These are phyloP conservation scores for Paecilomyces dactylethromorphus DNA, from an alignment of 2,329 filamentous ascomycete species.

Conservation along the genomic window DNA sequence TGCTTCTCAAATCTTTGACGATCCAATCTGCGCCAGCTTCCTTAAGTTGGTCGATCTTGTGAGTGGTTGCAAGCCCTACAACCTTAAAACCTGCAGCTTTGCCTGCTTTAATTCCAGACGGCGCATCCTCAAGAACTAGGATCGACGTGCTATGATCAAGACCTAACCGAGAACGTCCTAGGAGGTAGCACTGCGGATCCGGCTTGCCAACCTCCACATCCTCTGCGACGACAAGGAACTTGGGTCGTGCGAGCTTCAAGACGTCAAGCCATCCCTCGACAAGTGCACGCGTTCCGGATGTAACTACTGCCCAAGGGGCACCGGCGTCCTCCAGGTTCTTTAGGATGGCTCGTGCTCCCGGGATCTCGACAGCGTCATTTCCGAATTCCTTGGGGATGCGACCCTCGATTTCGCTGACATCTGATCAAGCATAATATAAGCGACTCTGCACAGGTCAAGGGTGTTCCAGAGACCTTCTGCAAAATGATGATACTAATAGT, in stretches of 20 bases:
- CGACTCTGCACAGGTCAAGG: not conserved
- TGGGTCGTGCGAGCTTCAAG: slow-evolving; percentile 58
- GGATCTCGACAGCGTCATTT: slow-evolving; percentile 73
- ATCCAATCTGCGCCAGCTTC: slow-evolving; percentile 83
- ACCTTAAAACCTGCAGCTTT: slow-evolving; percentile 83
- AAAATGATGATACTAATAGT: not conserved
- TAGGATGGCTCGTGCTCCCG: slow-evolving; percentile 69
- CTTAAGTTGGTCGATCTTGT: slow-evolving; percentile 63
- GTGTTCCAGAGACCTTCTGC: not conserved
- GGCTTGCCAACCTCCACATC: slow-evolving; percentile 71
- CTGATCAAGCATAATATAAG: slow-evolving; percentile 38
- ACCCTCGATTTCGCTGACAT: slow-evolving; percentile 72
- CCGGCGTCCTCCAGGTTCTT: slow-evolving; percentile 54
- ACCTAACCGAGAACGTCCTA: slow-evolving; percentile 59
- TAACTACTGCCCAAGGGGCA: slow-evolving; percentile 79
- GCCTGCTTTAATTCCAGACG: slow-evolving; percentile 74
- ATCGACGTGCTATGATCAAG: slow-evolving; percentile 45
- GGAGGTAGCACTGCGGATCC: slow-evolving; percentile 65
- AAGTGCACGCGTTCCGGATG: slow-evolving; percentile 60
- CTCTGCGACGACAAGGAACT: slow-evolving; percentile 66
- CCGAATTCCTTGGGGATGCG: slow-evolving; percentile 71
- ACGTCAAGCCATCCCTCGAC: slow-evolving; percentile 66
- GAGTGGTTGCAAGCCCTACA: slow-evolving; percentile 77
- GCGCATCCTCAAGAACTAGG: slow-evolving; percentile 82
- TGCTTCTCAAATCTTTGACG: slow-evolving; percentile 68